These are phyloP conservation scores for Alternaria rosae DNA, from an alignment of 2,329 filamentous ascomycete genomes.

Conservation along the genomic window DNA sequence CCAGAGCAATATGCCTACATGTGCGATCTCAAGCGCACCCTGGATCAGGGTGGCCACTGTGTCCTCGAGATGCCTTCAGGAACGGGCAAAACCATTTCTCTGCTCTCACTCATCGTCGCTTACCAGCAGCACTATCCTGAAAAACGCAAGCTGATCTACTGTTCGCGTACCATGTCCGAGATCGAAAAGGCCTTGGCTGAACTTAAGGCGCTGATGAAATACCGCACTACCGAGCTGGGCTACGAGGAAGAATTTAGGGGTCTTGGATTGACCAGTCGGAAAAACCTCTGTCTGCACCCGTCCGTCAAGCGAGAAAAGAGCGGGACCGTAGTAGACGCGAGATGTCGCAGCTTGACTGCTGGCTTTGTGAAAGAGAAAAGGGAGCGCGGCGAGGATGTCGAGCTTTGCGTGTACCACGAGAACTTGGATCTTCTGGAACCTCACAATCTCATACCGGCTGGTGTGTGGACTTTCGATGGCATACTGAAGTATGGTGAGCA, in stretches of 20 bases:
- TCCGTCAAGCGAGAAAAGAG: slow-evolving; percentile 97
- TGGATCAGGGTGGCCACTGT: slow-evolving; percentile 93
- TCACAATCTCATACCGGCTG: slow-evolving; percentile 91
- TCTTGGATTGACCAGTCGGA: slow-evolving; percentile 90
- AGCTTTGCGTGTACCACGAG: slow-evolving; percentile 96
- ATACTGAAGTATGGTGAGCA: slow-evolving; percentile 90
- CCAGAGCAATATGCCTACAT: slow-evolving; percentile 71
- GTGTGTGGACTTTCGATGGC: slow-evolving; percentile 93
- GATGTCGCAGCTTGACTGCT: slow-evolving; percentile 92
- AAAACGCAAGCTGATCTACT: slow-evolving; percentile 96
- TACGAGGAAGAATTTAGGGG: slow-evolving; percentile 91
- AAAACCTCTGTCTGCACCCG: slow-evolving; percentile 95
- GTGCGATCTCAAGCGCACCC: slow-evolving; percentile 85
- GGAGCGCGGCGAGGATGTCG: slow-evolving; percentile 90
- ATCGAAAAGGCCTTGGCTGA: slow-evolving; percentile 97
- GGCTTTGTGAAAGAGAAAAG: slow-evolving; percentile 99
- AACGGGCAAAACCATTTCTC: slow-evolving; percentile 95
- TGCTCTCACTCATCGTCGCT: slow-evolving; percentile 92
- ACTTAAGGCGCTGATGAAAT: slow-evolving; percentile 92
- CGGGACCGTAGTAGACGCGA: slow-evolving; percentile 90
- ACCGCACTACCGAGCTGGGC: slow-evolving; percentile 87
- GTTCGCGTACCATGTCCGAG: slow-evolving; percentile 99
- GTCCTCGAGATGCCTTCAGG: slow-evolving; percentile 99
- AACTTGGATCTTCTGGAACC: slow-evolving; percentile 95
- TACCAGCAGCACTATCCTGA: slow-evolving; percentile 95